These are phyloP conservation scores for Beverwykella pulmonaria DNA, from an alignment of 495 filamentous ascomycete genomes.

Conservation along the genomic window DNA sequence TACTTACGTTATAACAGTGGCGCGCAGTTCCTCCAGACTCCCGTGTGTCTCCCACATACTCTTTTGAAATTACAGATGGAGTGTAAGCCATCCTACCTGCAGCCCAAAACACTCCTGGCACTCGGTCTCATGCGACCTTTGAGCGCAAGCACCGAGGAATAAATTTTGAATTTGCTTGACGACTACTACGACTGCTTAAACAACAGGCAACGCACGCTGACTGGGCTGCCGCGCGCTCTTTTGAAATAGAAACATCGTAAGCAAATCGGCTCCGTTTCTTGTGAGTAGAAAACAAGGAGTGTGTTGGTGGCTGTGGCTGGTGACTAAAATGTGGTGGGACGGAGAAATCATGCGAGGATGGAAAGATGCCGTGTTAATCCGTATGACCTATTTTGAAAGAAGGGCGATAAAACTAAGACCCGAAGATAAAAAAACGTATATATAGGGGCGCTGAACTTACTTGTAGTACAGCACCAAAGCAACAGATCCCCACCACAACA, in stretches of 20 bases:
- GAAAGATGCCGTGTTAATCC: neutral
- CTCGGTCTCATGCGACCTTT: too few relatives aligned
- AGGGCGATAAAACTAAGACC: neutral
- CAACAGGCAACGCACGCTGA: neutral
- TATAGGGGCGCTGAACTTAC: too few relatives aligned
- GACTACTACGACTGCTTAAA: too few relatives aligned
- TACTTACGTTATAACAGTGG: neutral
- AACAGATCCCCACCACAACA: neutral
- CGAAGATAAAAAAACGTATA: too few relatives aligned
- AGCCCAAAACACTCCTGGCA: too few relatives aligned
- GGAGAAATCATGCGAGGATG: constrained; percentile 4
- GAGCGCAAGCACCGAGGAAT: too few relatives aligned
- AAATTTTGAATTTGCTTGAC: too few relatives aligned
- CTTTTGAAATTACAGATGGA: neutral
- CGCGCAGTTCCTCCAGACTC: neutral
- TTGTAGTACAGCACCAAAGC: neutral
- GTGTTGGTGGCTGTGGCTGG: neutral
- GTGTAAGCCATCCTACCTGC: neutral
- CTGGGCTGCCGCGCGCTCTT: neutral
- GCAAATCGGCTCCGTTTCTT: neutral
- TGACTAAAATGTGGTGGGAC: neutral
- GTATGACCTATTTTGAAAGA: too few relatives aligned
- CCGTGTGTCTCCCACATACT: neutral
- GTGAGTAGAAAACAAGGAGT: neutral
- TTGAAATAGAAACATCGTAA: neutral